These are phyloP conservation scores for Cinchona pubescens DNA, from an alignment of 257 asterid genomes.

Conservation along the genomic window DNA sequence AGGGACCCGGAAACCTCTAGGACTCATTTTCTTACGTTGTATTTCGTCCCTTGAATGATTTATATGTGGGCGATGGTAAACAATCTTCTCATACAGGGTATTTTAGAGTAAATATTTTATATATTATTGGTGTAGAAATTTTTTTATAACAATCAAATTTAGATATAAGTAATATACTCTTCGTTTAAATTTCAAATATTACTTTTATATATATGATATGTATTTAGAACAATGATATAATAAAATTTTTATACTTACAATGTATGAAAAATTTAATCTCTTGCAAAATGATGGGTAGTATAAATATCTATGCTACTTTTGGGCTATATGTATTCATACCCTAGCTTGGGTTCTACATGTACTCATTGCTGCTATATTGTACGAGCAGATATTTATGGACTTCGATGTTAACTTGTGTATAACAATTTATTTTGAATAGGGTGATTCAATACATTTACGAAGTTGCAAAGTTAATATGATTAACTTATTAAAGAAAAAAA, in stretches of 20 bases:
- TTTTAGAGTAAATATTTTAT: not conserved
- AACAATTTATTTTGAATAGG: not conserved
- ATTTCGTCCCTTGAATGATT: constrained; percentile 6
- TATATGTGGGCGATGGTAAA: not conserved
- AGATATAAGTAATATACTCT: too few species aligned
- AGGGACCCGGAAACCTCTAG: not conserved
- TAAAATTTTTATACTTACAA: too few species aligned
- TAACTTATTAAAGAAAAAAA: too few species aligned
- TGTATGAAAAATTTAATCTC: too few species aligned
- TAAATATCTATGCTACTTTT: constrained; percentile 2
- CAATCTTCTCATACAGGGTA: constrained; percentile 18
- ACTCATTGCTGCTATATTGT: constrained; percentile 24
- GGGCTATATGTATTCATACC: constrained; percentile 38
- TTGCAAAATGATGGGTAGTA: constrained; percentile 31
- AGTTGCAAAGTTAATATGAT: too few species aligned
- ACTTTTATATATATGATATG: too few species aligned
- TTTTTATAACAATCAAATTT: too few species aligned
- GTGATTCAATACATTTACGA: not conserved
- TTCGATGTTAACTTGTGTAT: not conserved
- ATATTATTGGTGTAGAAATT: too few species aligned
- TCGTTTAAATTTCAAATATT: too few species aligned
- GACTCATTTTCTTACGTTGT: not conserved
- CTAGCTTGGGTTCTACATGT: constrained; percentile 12
- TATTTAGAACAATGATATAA: too few species aligned
- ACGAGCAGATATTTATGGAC: not conserved